Conservation (phyloP, 768 basidiomycete species). For the Xerocomellus intermedius region DNA sequence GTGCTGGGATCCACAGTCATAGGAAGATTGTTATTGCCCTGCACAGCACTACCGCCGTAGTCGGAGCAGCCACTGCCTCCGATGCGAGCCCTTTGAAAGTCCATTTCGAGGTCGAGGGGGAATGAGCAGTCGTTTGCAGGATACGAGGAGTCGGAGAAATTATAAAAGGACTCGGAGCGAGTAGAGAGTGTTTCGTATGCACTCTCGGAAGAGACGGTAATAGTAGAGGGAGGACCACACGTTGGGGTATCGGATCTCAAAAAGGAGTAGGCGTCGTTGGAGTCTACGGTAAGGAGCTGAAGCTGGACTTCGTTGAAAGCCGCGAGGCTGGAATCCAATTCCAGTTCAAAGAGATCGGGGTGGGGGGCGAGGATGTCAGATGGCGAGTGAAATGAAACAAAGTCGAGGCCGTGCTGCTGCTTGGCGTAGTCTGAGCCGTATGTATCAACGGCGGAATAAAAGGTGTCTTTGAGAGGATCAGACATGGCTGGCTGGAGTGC, state of each 20-base stretch:
- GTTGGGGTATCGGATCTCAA: conserved; percentile 62
- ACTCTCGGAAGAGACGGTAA: conserved; percentile 79
- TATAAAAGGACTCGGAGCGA: conserved; percentile 70
- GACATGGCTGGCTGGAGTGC: conserved; percentile 27
- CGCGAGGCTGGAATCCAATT: conserved; percentile 71
- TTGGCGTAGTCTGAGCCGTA: conserved; percentile 39
- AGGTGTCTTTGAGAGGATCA: conserved; percentile 32
- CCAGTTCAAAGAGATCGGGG: conserved; percentile 80
- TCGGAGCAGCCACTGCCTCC: conserved; percentile 48
- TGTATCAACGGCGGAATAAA: conserved; percentile 34
- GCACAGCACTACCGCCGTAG: conserved; percentile 44
- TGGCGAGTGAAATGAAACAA: conserved; percentile 67
- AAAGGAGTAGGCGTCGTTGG: conserved; percentile 62
- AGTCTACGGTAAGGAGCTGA: conserved; percentile 62
- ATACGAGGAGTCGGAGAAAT: conserved; percentile 55
- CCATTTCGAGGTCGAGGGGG: conserved; percentile 70
- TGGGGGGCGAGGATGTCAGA: conserved; percentile 74
- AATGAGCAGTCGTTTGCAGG: conserved; percentile 52
- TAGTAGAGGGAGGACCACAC: conserved; percentile 71
- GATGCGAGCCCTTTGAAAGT: conserved; percentile 62
- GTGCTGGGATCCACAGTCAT: conserved; percentile 54
- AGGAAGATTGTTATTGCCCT: conserved; percentile 37
- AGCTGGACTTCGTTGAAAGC: conserved; percentile 63
- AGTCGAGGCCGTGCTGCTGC: conserved; percentile 51
- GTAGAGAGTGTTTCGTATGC: conserved; percentile 67